Base-by-base conservation (phyloP, 108 stramenopile species). In the Schizochytrium sp. region DNA sequence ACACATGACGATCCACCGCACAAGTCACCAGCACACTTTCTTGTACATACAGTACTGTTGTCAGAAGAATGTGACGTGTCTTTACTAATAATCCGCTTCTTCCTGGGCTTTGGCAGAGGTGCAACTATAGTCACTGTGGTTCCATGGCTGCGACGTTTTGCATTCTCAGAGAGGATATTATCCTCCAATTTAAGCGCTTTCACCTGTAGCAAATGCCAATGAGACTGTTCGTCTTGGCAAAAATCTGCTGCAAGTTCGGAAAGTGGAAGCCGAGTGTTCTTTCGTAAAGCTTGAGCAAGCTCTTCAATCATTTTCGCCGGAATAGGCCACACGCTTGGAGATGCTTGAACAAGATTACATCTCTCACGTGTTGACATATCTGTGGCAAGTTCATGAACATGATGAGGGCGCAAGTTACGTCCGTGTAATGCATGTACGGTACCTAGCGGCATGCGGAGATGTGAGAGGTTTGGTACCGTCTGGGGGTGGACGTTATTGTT, bases 181-280 rank as follows among this genome's bases (percentile, higher is more conserved):
- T 83, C 76, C 38, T 83, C 76, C 15, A 83, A 53, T 53, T 83
- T 55, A 53, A 83, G 55, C 5, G 76, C 47, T 50, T 83, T 83
- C 17, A 83, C 50, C 28, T 83, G 76, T 10, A 83, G 76, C n/a
- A 83, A n/a, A 28, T 55, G 76, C 76, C 76, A 83, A 5, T 40
- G 45, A 5, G 50, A 49, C 76, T 83, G 50, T 53, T 83, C 76
- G 53, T 83, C 53, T 2, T 83, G 76, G 15, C 47, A 49, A 10
- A 83, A 83, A 55, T 83, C 76, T 10, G 53, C 47, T 10, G 53
- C 76, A 2, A 83, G 76, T 10, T 49, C 47, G 12, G 47, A 47
- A 53, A 83, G 53, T 53, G 76, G 76, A 13, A 83, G 47, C 17
- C 53, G 50, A 5, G 76, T 38, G 10, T 38, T 28, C 47, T 40